Evolutionary conservation across 2,329 filamentous ascomycete genomes (phyloP), one percentile per base, ranked within the genome.

Genomic region (Xylaria polymorpha): DNA sequence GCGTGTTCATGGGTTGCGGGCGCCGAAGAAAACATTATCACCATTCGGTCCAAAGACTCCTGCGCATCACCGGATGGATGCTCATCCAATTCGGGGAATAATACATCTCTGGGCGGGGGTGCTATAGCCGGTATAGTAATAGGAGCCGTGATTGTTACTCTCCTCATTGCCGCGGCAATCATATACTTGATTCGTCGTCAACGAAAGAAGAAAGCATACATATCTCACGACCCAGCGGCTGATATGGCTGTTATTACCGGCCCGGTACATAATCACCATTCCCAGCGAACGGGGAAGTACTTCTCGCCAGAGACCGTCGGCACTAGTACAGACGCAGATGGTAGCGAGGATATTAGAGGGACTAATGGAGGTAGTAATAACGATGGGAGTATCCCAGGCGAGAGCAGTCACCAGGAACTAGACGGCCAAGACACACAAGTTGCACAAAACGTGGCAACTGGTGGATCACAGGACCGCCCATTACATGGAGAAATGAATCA

Each of bases 1-100:
- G 76, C 79, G 8, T 81, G 79, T 68, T 67, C 71, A 8, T 82
- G 79, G 79, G 71, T 73, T 43, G 74, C 79, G 60, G 77, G 78
- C n/a, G 75, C 79, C 8, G 58, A 74, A 32, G 73, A 78, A 57
- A 77, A 75, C 32, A 75, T 81, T 44, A 71, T 81, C 25, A 74
- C 77, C 5, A 79, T 80, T 22, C 37, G 72, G 35, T 73, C 78
- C 5, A 74, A 66, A 5, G 71, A 72, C 44, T 57, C 64, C 15
- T 56, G 69, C 37, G 41, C 12, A 9, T 53, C 55, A 10, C 5
- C 15, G 7, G 18, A 43, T 8, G 50, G 60, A 20, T 50, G 29
- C 46, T 56, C 62, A 10, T 64, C 69, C 0, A 51, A 20, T 14
- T 59, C 67, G 2, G 66, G 69, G 29, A 62, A 44, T 3, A 62